Percentiles rank a stretch among this genome's conserved stretches.
These are phyloP conservation scores for Zasmidium cellare DNA, from an alignment of 2,329 filamentous ascomycete genomes.

Conservation along the genomic window DNA sequence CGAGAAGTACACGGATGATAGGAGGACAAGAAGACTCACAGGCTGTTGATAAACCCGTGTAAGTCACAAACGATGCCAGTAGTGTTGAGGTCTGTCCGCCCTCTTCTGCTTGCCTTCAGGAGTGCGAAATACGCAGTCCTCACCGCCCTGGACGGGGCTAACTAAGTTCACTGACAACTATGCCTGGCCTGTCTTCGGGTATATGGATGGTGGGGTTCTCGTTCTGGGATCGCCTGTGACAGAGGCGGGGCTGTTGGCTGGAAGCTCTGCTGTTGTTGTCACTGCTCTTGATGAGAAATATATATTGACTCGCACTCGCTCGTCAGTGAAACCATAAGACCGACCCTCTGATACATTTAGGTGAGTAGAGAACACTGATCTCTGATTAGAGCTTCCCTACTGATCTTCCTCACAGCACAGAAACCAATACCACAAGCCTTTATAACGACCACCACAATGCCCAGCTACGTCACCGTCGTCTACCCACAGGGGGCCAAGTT, in stretches of 20 bases:
- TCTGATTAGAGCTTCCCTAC: not conserved
- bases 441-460: slow-evolving; percentile 13
- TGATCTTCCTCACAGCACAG: not conserved
- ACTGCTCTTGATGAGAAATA: slow-evolving; percentile 2
- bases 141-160: not conserved
- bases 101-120: too few species aligned
- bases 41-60: too few species aligned
- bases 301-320: slow-evolving; percentile 3
- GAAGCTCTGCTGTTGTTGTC: not conserved
- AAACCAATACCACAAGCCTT: not conserved
- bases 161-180: not conserved
- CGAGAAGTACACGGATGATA: too few species aligned
- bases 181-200: slow-evolving; percentile 5
- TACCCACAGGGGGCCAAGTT: slow-evolving; percentile 39
- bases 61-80: too few species aligned
- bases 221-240: not conserved
- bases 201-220: slow-evolving; percentile 10
- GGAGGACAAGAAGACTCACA: too few species aligned
- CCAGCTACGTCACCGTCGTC: slow-evolving; percentile 31
- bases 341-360: not conserved
- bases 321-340: not conserved
- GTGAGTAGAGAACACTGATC: not conserved
- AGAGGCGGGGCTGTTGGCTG: slow-evolving; percentile 5
- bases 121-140: not conserved
- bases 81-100: too few species aligned